A percentile compares a stretch with the other conserved stretches of the same genome.
phyloP scores from a whole-genome alignment of 352 stramenopile species.

The Pythium brassicae region DNA sequence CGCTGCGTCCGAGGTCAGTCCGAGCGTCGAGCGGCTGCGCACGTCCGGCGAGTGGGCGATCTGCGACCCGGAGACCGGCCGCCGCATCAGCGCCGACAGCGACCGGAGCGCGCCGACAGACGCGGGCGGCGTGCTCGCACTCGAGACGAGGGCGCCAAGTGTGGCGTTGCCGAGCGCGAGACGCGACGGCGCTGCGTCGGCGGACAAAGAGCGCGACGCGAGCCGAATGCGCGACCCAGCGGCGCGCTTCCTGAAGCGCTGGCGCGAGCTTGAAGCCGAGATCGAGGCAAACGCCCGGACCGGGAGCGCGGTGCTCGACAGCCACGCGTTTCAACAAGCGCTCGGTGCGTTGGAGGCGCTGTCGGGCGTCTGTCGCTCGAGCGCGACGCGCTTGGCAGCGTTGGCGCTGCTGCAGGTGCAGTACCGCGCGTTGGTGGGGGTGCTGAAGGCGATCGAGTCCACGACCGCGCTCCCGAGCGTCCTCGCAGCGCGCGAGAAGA shows the following conservation, averaged over 20 bases:
- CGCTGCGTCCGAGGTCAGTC: constrained; percentile 38
- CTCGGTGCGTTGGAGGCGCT: neutral
- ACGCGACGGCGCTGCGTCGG: neutral
- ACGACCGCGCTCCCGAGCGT: constrained; percentile 6
- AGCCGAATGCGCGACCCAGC: neutral
- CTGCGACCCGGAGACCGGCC: constrained; percentile 76
- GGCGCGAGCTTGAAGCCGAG: neutral
- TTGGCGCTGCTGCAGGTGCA: constrained; percentile 9
- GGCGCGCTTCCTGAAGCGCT: constrained; percentile 3
- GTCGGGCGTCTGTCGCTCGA: neutral
- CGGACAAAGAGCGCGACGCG: neutral
- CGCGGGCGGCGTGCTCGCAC: too few species aligned
- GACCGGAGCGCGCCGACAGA: neutral
- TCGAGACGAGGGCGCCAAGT: too few species aligned
- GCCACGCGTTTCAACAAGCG: constrained; percentile 1
- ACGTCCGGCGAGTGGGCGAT: constrained; percentile 81
- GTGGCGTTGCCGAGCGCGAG: too few species aligned
- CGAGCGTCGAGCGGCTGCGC: constrained; percentile 64
- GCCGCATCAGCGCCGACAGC: constrained; percentile 14
- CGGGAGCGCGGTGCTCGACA: constrained; percentile 2
- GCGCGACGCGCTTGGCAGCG: neutral
- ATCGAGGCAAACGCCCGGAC: neutral
- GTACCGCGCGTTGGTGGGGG: constrained; percentile 9
- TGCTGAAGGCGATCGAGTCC: constrained; percentile 10
- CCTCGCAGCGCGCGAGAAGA: constrained; percentile 4